Conservation (phyloP, 495 filamentous ascomycete species). For the Neurospora sp. region DNA sequence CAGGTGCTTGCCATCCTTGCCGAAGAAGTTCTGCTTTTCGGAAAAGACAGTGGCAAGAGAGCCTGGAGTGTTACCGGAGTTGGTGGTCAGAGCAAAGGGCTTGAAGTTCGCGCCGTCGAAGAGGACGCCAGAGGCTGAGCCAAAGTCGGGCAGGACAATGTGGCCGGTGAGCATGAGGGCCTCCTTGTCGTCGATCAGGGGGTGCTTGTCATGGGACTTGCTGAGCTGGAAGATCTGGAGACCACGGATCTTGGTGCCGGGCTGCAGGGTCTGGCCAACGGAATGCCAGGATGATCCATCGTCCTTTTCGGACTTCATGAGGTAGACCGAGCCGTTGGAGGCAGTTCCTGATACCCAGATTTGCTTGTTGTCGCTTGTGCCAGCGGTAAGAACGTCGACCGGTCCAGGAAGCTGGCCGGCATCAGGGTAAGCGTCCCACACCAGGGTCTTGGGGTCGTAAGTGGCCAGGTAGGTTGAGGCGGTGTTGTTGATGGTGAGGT, state of each 20-base stretch:
- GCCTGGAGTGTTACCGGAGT: conserved; percentile 49
- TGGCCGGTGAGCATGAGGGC: conserved; percentile 75
- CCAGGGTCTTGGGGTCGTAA: conserved; percentile 54
- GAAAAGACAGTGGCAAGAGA: conserved; percentile 72
- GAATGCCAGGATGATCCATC: conserved; percentile 45
- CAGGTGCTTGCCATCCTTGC: conserved; percentile 34
- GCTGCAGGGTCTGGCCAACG: conserved; percentile 46
- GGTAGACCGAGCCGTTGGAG: conserved; percentile 58
- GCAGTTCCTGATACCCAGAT: conserved; percentile 72
- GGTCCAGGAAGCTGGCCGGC: conserved; percentile 63
- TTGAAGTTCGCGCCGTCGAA: conserved; percentile 70
- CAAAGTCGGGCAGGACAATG: conserved; percentile 64
- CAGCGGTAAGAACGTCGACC: conserved; percentile 65
- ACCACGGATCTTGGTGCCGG: conserved; percentile 59
- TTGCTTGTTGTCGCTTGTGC: conserved; percentile 50
- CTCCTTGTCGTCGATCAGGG: conserved; percentile 53
- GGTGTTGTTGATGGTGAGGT: conserved; percentile 57
- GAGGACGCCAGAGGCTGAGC: conserved; percentile 71
- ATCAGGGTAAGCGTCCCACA: conserved; percentile 57
- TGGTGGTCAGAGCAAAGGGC: conserved; percentile 73
- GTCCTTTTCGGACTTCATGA: conserved; percentile 53
- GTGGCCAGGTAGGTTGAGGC: conserved; percentile 53
- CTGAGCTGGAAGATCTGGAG: conserved; percentile 70
- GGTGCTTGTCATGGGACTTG: conserved; percentile 51
- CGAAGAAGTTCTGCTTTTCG: conserved; percentile 59